Base-by-base conservation (phyloP, 140 eudicot genomes). In the Ambrosia hybrid region DNA sequence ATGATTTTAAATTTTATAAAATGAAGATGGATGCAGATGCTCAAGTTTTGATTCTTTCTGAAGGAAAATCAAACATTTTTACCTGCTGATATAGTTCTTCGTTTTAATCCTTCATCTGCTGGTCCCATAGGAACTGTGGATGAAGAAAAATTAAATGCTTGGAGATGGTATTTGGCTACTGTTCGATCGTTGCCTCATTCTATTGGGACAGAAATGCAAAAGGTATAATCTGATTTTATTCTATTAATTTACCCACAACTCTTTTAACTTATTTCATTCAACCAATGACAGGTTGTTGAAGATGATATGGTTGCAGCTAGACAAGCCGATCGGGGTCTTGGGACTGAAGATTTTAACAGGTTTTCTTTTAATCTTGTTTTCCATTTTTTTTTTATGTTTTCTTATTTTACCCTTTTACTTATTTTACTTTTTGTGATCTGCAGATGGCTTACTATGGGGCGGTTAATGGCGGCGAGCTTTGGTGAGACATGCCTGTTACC, bases 151-250 rank as follows among this genome's bases (percentile, higher is more conserved):
- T 70, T 90, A 60, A 80, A 86, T 58, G 80, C 80, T n/a, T 94
- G 97, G 96, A 86, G 97, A 85, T 94, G 96, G 96, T 94, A 94
- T 71, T 85, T 94, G 83, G 96, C 96, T 53, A 83, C 83, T 37
- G 74, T 76, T 68, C 83, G 83, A 82, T 84, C 90, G 12, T 68
- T 84, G 67, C 77, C 89, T 58, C 96, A 90, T 80, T 84, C 96
- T 10, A 88, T 94, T 43, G 91, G 80, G 30, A 71, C 83, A 36
- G 86, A 86, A 52, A 84, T 94, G 85, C 97, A 88, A 81, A 90
- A 88, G 97, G 99, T 94, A 72, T 4, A 43, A 65, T 61, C 4
- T 46, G 52, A 55, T 41, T 64, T 36, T 38, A 34, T 43, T 66
- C 65, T 59, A 4, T 49, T 11, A 9, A 49, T 49, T 45, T 37